These are phyloP conservation scores for Eleusine indica DNA, from an alignment of 176 grass and related monocot species.

Conservation along the genomic window DNA sequence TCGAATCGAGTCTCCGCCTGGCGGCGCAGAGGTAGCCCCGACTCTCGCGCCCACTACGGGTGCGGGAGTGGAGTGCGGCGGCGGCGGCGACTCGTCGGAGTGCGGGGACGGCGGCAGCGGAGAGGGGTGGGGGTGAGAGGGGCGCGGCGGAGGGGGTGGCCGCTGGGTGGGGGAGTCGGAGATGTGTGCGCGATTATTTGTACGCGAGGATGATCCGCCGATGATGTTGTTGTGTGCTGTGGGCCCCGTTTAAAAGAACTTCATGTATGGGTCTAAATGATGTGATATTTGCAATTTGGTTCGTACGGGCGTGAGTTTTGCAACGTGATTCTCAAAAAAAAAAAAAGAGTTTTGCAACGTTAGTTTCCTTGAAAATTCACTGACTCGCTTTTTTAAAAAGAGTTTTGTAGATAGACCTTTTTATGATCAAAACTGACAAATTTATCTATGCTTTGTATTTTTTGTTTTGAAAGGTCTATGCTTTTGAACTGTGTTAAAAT, in stretches of 20 bases:
- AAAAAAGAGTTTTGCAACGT: too few species aligned
- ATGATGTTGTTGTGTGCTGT: neutral
- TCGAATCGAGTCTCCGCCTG: neutral
- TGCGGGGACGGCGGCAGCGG: neutral
- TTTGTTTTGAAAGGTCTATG: too few species aligned
- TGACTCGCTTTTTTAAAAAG: neutral
- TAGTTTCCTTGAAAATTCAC: neutral
- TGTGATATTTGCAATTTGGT: neutral
- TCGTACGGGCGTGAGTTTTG: neutral
- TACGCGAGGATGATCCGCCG: neutral
- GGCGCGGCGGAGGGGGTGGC: neutral
- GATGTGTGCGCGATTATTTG: conserved; percentile 31
- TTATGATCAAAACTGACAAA: too few species aligned
- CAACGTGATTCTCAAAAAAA: neutral
- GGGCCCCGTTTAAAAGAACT: neutral
- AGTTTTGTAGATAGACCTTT: neutral
- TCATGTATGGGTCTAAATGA: neutral
- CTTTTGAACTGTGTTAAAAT: too few species aligned
- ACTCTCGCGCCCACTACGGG: neutral
- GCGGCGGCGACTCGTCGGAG: conserved; percentile 5
- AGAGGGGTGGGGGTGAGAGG: neutral
- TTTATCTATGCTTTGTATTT: too few species aligned
- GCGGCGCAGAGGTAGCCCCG: neutral
- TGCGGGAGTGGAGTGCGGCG: neutral
- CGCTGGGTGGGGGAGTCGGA: neutral